Evolutionary conservation across 2,329 filamentous ascomycete genomes (phyloP).

Genomic region (Ophiocordyceps australis): DNA sequence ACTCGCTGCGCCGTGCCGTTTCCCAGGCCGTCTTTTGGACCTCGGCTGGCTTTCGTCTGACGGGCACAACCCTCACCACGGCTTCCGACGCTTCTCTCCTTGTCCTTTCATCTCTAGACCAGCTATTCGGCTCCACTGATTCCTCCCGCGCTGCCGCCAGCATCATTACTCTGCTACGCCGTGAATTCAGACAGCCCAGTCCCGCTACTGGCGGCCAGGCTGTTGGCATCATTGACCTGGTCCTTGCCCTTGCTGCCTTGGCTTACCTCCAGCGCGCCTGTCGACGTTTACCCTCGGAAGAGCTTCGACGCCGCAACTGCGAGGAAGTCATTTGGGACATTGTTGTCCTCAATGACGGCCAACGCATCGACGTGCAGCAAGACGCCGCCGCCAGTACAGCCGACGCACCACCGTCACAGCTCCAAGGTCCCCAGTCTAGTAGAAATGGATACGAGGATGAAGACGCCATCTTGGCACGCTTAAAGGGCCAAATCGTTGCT

Average conservation of each 20-base stretch:
- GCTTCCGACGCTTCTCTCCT: slow-evolving; percentile 39
- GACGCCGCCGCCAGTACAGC: slow-evolving; percentile 11
- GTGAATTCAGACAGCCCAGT: slow-evolving; percentile 45
- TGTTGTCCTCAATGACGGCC: slow-evolving; percentile 40
- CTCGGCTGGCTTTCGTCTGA: slow-evolving; percentile 39
- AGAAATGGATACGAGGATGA: slow-evolving; percentile 11
- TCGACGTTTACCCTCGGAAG: slow-evolving; percentile 28
- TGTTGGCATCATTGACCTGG: slow-evolving; percentile 41
- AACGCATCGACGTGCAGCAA: slow-evolving; percentile 30
- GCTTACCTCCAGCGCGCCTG: slow-evolving; percentile 43
- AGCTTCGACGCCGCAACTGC: slow-evolving; percentile 23
- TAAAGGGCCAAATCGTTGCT: slow-evolving; percentile 34
- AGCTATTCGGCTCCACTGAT: slow-evolving; percentile 50
- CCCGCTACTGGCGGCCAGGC: slow-evolving; percentile 39
- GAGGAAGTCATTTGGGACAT: slow-evolving; percentile 50
- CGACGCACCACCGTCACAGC: not conserved
- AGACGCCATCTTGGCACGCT: slow-evolving; percentile 21
- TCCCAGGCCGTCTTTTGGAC: slow-evolving; percentile 42
- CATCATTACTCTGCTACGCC: slow-evolving; percentile 43
- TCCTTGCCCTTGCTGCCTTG: slow-evolving; percentile 40
- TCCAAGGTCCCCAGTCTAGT: too few relatives aligned
- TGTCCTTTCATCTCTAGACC: slow-evolving; percentile 39
- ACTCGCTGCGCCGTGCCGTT: slow-evolving; percentile 37
- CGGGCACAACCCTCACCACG: slow-evolving; percentile 32
- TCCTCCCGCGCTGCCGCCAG: slow-evolving; percentile 49